These are phyloP conservation scores for Phylloboletellus chloephorus DNA, from an alignment of 1,284 basidiomycete species.

Conservation along the genomic window DNA sequence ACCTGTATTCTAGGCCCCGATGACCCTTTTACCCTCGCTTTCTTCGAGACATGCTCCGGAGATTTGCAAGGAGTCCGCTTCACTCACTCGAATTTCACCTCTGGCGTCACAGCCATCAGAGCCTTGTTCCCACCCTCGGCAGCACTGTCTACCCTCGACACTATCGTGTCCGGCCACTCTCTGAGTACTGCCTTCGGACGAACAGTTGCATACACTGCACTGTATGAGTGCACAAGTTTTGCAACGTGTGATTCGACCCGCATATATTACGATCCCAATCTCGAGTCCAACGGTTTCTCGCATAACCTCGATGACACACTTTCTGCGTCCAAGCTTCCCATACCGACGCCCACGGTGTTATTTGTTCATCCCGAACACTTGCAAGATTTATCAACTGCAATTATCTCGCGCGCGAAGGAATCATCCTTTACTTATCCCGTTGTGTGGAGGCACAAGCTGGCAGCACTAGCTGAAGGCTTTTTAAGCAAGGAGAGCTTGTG, in stretches of 20 bases:
- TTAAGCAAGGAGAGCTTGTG: conserved; percentile 70
- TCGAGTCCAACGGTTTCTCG: conserved; percentile 9
- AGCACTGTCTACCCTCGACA: conserved; percentile 61
- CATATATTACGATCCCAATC: conserved; percentile 35
- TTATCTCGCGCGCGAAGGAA: conserved; percentile 50
- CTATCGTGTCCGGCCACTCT: conserved; percentile 65
- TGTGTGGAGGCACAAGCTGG: conserved; percentile 69
- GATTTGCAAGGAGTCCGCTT: conserved; percentile 56
- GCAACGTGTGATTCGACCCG: conserved; percentile 56
- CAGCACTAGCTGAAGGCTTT: conserved; percentile 61
- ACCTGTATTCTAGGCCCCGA: conserved; percentile 42
- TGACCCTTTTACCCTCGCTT: conserved; percentile 63
- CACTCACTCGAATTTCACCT: conserved; percentile 74
- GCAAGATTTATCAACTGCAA: conserved; percentile 42
- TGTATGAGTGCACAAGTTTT: conserved; percentile 69
- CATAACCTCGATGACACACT: conserved; percentile 43
- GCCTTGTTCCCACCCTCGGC: conserved; percentile 60
- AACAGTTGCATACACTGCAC: conserved; percentile 66
- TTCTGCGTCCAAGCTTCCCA: conserved; percentile 45
- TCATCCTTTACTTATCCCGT: conserved; percentile 49
- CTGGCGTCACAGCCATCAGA: conserved; percentile 68
- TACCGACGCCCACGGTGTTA: conserved; percentile 63
- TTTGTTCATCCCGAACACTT: conserved; percentile 61
- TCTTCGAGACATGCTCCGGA: conserved; percentile 50
- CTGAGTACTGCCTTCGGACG: conserved; percentile 68